Evolutionary conservation across 2,329 filamentous ascomycete species (phyloP).

Genomic region (Calonectria hongkongensis): DNA sequence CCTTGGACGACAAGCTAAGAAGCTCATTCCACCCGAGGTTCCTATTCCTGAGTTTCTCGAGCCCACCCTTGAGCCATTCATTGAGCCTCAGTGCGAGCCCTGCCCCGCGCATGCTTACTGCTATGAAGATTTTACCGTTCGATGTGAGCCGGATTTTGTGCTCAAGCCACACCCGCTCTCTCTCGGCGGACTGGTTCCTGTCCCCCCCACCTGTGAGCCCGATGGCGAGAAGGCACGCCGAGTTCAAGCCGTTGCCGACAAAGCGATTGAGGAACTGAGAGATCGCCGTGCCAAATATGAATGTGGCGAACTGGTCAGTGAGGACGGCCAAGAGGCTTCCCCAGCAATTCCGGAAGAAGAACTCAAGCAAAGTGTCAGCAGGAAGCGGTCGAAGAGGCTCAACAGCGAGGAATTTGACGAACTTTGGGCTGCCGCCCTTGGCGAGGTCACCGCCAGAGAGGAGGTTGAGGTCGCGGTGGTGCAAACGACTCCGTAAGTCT

Average conservation of each 20-base stretch:
- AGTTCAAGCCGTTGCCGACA: slow-evolving; percentile 90
- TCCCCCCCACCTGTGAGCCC: slow-evolving; percentile 94
- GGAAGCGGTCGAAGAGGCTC: slow-evolving; percentile 88
- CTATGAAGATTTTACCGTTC: slow-evolving; percentile 83
- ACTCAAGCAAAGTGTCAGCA: slow-evolving; percentile 84
- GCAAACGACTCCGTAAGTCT: slow-evolving; percentile 71
- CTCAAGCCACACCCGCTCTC: slow-evolving; percentile 89
- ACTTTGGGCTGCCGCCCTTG: slow-evolving; percentile 84
- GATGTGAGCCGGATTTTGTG: slow-evolving; percentile 92
- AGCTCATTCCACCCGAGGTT: slow-evolving; percentile 69
- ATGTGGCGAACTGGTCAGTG: slow-evolving; percentile 83
- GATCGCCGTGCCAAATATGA: slow-evolving; percentile 92
- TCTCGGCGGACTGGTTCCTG: slow-evolving; percentile 85
- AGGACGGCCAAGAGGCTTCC: slow-evolving; percentile 76
- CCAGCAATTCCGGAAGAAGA: slow-evolving; percentile 80
- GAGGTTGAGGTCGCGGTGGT: slow-evolving; percentile 75
- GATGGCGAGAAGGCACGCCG: slow-evolving; percentile 94
- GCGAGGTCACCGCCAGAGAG: slow-evolving; percentile 79
- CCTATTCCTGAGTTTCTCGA: slow-evolving; percentile 83
- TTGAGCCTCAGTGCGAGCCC: slow-evolving; percentile 89
- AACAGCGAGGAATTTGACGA: slow-evolving; percentile 93
- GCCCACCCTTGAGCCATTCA: slow-evolving; percentile 78
- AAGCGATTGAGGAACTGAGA: slow-evolving; percentile 89
- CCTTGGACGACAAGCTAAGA: slow-evolving; percentile 78
- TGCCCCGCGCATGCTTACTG: slow-evolving; percentile 95